Evolutionary conservation across 305 asterid species (phyloP).

Genomic region (Ajuga reptans): DNA sequence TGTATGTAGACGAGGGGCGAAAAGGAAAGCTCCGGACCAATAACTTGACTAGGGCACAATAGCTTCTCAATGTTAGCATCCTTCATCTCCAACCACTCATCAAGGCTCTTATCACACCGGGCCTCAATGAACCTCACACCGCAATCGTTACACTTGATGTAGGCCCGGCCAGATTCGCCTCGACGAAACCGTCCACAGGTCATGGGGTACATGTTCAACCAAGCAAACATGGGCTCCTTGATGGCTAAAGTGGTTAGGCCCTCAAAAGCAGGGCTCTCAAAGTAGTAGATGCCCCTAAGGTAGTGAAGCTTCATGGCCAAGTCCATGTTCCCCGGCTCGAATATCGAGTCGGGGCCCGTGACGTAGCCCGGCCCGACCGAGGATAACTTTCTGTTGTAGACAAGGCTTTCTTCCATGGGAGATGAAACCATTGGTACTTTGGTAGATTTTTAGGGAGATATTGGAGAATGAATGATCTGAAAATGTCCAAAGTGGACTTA

Average conservation of each 20-base stretch:
- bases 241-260: conserved; percentile 35
- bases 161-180: conserved; percentile 54
- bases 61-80: conserved; percentile 34
- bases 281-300: conserved; percentile 56
- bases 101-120: conserved; percentile 43
- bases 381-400: conserved; percentile 53
- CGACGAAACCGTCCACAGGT: conserved; percentile 55
- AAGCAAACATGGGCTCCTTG: conserved; percentile 59
- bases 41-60: conserved; percentile 26
- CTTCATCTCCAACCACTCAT: conserved; percentile 54
- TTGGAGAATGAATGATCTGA: no score
- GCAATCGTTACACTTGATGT: conserved; percentile 69
- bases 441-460: neutral
- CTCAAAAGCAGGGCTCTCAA: conserved; percentile 41
- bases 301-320: conserved; percentile 85
- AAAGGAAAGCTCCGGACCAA: conserved; percentile 66
- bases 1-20: conserved; percentile 57
- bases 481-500: neutral
- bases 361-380: conserved; percentile 72
- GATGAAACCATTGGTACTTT: conserved; percentile 28
- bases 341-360: conserved; percentile 33
- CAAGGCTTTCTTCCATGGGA: conserved; percentile 30
- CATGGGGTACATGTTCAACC: conserved; percentile 36
- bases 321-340: conserved; percentile 54
- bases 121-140: conserved; percentile 68